phyloP scores from a whole-genome alignment of 148 eudicot species.

The Chenopodium formosanum region DNA sequence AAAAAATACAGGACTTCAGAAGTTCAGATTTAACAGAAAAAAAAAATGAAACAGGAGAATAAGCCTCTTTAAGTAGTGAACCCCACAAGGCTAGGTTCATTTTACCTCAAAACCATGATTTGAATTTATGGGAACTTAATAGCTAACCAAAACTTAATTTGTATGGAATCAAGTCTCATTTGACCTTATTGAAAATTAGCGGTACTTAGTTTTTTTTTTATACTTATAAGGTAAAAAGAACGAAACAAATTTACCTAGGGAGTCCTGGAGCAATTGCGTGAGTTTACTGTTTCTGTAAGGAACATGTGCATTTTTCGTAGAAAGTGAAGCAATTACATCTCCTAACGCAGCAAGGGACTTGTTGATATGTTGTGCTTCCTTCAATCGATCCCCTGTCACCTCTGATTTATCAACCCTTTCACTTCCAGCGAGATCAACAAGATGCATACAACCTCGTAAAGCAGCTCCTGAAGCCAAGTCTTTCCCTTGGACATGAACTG shows the following conservation, averaged over 20 bases:
- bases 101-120: too few species aligned
- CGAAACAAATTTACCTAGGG: constrained; percentile 58
- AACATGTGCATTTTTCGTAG: constrained; percentile 74
- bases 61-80: neutral
- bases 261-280: constrained; percentile 91
- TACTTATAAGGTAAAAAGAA: neutral
- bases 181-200: neutral
- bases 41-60: neutral
- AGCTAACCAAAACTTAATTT: too few species aligned
- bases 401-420: constrained; percentile 88
- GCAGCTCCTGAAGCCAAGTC: constrained; percentile 67
- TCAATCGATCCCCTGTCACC: constrained; percentile 79
- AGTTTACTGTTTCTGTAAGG: constrained; percentile 91
- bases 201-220: neutral
- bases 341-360: constrained; percentile 92
- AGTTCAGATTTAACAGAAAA: neutral
- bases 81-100: neutral
- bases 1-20: constrained; percentile 3
- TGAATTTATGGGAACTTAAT: neutral
- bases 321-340: constrained; percentile 86
- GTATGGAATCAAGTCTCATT: neutral
- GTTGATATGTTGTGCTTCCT: constrained; percentile 93
- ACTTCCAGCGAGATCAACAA: constrained; percentile 97
- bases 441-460: constrained; percentile 86
- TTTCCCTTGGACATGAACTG: constrained; percentile 91